phyloP scores from a whole-genome alignment of 2,329 filamentous ascomycete genomes.

The Fusarium globosum region DNA sequence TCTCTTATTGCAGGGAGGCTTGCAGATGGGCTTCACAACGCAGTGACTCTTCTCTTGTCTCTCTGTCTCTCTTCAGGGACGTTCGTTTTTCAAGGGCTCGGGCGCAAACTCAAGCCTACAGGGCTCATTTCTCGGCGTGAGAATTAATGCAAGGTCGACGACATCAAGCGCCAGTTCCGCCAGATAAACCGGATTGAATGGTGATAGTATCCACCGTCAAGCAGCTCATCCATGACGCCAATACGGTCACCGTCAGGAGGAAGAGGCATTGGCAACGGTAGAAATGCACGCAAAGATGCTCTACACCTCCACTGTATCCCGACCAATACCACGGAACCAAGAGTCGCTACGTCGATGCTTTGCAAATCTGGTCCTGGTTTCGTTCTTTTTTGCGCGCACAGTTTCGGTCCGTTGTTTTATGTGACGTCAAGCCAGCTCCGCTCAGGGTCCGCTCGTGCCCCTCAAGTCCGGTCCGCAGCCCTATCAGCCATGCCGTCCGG shows the following conservation, averaged over 20 bases:
- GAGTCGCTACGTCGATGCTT: slow-evolving; percentile 22
- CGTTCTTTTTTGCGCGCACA: slow-evolving; percentile 21
- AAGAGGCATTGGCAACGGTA: slow-evolving; percentile 32
- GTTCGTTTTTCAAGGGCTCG: neutral
- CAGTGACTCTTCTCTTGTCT: neutral
- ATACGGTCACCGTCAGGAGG: slow-evolving; percentile 38
- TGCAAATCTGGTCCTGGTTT: slow-evolving; percentile 19
- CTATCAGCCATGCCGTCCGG: slow-evolving; percentile 47
- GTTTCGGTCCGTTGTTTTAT: slow-evolving; percentile 38
- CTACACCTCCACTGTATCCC: slow-evolving; percentile 7
- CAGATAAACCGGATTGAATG: slow-evolving; percentile 26
- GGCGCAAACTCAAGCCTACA: slow-evolving; percentile 2
- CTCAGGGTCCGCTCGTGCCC: slow-evolving; percentile 28
- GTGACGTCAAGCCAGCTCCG: slow-evolving; percentile 47
- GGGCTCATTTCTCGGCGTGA: slow-evolving; percentile 12
- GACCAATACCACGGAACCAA: slow-evolving; percentile 14
- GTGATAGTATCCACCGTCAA: slow-evolving; percentile 31
- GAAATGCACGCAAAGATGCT: slow-evolving; percentile 24
- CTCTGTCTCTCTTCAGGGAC: neutral
- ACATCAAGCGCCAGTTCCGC: slow-evolving; percentile 28
- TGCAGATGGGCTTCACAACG: slow-evolving; percentile 6
- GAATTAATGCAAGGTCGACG: slow-evolving; percentile 29
- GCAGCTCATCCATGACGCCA: slow-evolving; percentile 30
- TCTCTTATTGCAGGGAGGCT: slow-evolving; percentile 5
- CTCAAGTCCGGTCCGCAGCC: slow-evolving; percentile 37